Evolutionary conservation across 345 rosid species (phyloP).

Genomic region (Orychophragmus violaceus): DNA sequence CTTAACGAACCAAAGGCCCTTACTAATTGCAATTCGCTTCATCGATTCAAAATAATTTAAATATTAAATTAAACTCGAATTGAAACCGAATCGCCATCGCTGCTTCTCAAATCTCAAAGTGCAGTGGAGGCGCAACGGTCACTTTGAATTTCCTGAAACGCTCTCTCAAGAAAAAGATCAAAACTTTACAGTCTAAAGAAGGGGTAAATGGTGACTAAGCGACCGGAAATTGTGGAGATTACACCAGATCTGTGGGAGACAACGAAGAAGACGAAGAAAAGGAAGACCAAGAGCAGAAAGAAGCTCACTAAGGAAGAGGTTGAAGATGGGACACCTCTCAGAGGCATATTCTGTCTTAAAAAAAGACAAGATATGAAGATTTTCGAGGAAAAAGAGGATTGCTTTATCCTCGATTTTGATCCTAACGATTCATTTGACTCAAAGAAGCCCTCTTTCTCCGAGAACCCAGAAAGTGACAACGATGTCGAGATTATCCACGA

Average conservation of each 20-base stretch:
- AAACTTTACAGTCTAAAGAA: background rate
- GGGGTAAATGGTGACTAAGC: background rate
- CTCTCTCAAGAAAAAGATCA: background rate
- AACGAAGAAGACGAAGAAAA: background rate
- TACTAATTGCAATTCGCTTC: background rate
- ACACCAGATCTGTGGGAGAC: background rate
- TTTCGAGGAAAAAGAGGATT: conserved; percentile 47
- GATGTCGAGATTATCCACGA: conserved; percentile 13
- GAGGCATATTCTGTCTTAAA: conserved; percentile 37
- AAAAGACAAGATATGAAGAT: conserved; percentile 30
- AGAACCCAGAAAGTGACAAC: background rate
- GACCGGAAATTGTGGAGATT: background rate
- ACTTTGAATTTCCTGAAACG: background rate
- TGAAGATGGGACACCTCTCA: conserved; percentile 32
- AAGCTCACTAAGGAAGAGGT: background rate
- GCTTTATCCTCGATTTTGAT: conserved; percentile 63
- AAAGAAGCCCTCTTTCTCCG: background rate
- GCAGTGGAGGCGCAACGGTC: conserved; percentile 12
- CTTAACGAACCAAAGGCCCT: background rate
- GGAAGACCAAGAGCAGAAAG: background rate
- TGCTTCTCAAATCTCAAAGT: background rate
- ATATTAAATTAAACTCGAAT: background rate
- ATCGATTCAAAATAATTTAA: background rate
- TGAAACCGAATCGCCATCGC: background rate
- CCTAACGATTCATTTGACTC: conserved; percentile 35